These are phyloP conservation scores for Tilletiopsis washingtonensis DNA, from an alignment of 1,284 basidiomycete genomes.

Conservation along the genomic window DNA sequence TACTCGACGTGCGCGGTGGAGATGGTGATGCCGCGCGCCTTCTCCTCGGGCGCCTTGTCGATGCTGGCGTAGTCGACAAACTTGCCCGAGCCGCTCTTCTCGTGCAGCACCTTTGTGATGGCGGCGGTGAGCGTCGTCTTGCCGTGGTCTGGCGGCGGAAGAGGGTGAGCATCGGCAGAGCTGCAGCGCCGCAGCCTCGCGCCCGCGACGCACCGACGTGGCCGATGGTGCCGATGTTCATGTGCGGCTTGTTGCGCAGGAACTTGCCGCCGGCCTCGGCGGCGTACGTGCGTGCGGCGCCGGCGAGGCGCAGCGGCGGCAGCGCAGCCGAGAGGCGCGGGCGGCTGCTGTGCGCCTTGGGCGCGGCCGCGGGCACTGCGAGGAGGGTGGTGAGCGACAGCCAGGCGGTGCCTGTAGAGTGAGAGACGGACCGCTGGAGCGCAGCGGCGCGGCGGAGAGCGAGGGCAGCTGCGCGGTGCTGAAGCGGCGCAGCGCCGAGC, in stretches of 20 bases:
- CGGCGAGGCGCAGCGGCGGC: not conserved
- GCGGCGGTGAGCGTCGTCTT: conserved; percentile 94
- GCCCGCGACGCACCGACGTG: conserved; percentile 33
- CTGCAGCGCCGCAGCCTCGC: not conserved
- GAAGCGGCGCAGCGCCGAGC: too few relatives aligned
- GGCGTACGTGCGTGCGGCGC: conserved; percentile 49
- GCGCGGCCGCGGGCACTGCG: not conserved
- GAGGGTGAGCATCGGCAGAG: not conserved
- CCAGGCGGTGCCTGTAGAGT: not conserved
- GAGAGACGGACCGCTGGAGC: too few relatives aligned
- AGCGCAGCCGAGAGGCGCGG: conserved; percentile 14
- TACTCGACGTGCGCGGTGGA: conserved; percentile 86
- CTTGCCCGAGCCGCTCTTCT: conserved; percentile 66
- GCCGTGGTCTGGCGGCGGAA: conserved; percentile 46
- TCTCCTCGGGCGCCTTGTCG: conserved; percentile 99
- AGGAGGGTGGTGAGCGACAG: not conserved
- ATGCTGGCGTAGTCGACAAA: conserved; percentile 98
- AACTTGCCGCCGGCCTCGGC: conserved; percentile 64
- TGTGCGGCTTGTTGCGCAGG: conserved; percentile 80
- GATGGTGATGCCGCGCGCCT: conserved; percentile 98
- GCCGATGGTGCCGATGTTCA: conserved; percentile 58
- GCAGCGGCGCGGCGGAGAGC: too few relatives aligned
- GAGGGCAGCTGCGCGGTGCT: too few relatives aligned
- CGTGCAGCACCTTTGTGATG: conserved; percentile 89
- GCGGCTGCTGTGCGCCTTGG: conserved; percentile 3